These are phyloP conservation scores for Alternaria ventricosa DNA, from an alignment of 2,329 filamentous ascomycete genomes.

Conservation along the genomic window DNA sequence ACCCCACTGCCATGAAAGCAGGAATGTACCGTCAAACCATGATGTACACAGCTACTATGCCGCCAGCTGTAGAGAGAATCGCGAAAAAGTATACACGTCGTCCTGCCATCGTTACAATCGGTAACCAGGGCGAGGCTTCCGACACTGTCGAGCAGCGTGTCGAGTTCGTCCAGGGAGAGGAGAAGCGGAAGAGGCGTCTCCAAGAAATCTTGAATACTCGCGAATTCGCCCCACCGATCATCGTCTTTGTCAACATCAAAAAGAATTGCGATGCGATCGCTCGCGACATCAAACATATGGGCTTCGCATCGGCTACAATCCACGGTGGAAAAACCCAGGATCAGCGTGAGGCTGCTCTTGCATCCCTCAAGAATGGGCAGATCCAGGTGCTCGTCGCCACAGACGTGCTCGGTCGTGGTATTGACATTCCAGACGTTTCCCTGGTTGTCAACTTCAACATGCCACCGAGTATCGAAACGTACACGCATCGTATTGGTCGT, in stretches of 20 bases:
- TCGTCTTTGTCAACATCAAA: conserved; percentile 99
- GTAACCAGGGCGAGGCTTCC: conserved; percentile 92
- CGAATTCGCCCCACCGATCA: conserved; percentile 87
- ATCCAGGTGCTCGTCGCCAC: conserved; percentile 93
- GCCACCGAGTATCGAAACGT: conserved; percentile 89
- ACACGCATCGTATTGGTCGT: conserved; percentile 95
- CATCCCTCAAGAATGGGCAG: conserved; percentile 78
- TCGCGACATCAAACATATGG: conserved; percentile 91
- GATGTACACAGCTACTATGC: conserved; percentile 99
- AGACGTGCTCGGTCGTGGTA: conserved; percentile 94
- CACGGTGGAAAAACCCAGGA: conserved; percentile 98
- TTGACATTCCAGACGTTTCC: conserved; percentile 92
- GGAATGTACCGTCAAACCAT: conserved; percentile 95
- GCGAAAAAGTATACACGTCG: conserved; percentile 95
- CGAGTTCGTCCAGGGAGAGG: conserved; percentile 87
- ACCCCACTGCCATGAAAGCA: conserved; percentile 81
- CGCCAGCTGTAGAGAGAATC: conserved; percentile 87
- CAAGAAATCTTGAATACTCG: conserved; percentile 82
- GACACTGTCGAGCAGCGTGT: conserved; percentile 98
- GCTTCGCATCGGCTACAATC: conserved; percentile 86
- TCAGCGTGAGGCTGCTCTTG: conserved; percentile 91
- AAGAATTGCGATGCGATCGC: conserved; percentile 96
- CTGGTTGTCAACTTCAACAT: conserved; percentile 99
- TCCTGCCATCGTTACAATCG: conserved; percentile 92
- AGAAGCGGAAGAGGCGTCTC: conserved; percentile 96